Percentiles rank a stretch among this genome's conserved stretches.
Evolutionary conservation across 2,329 filamentous ascomycete genomes (phyloP).

Genomic region (Botrytis elliptica): DNA sequence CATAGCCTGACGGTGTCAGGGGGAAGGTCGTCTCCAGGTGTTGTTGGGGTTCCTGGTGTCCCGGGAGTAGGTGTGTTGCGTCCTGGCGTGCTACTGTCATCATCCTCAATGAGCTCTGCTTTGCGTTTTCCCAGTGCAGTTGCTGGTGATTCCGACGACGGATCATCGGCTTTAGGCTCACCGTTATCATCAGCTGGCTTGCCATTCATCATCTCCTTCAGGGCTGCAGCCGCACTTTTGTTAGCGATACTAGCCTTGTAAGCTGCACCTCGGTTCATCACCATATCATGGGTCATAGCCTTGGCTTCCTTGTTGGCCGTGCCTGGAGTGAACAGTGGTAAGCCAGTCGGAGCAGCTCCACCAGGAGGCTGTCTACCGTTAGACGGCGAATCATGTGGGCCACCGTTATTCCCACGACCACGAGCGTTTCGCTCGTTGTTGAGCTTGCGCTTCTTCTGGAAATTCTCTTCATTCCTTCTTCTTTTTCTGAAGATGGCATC

Average conservation of each 20-base stretch:
- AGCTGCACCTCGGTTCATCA: conserved; percentile 69
- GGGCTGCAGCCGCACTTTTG: conserved; percentile 86
- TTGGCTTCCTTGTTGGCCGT: conserved; percentile 55
- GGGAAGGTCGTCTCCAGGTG: conserved; percentile 58
- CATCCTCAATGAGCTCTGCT: conserved; percentile 64
- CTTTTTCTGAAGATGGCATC: conserved; percentile 88
- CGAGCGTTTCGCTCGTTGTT: conserved; percentile 53
- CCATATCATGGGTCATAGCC: conserved; percentile 79
- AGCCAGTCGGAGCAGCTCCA: conserved; percentile 42
- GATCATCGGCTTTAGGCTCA: conserved; percentile 22
- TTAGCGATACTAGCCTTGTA: conserved; percentile 78
- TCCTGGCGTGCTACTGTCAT: conserved; percentile 56
- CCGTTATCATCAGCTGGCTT: conserved; percentile 30
- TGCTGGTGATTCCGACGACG: conserved; percentile 41
- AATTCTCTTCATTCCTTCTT: conserved; percentile 80
- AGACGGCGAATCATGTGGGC: conserved; percentile 34
- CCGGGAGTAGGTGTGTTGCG: conserved; percentile 55
- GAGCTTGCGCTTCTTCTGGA: conserved; percentile 76
- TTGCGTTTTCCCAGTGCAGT: conserved; percentile 74
- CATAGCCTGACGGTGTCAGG: conserved; percentile 84
- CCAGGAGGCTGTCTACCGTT: conserved; percentile 32
- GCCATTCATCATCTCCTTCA: conserved; percentile 70
- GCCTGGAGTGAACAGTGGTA: conserved; percentile 60
- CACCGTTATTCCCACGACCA: conserved; percentile 39
- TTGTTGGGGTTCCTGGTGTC: conserved; percentile 44